Evolutionary conservation across 2,329 filamentous ascomycete species (phyloP).

Genomic region (Arthroderma sp.): DNA sequence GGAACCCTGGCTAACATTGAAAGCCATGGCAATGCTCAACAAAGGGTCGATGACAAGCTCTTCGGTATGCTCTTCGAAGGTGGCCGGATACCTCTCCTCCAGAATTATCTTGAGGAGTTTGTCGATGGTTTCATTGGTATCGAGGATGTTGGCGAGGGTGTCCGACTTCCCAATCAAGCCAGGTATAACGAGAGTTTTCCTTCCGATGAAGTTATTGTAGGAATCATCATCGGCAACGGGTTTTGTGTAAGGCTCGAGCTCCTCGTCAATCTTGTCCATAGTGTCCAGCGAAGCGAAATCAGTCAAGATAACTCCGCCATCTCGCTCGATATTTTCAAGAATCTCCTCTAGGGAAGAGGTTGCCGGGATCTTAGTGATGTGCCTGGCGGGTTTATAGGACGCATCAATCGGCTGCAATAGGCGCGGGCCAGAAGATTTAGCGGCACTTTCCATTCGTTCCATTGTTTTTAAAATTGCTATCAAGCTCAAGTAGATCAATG

Average conservation of each 20-base stretch:
- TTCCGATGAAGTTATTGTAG: conserved; percentile 1
- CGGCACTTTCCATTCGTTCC: neutral
- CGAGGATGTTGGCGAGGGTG: conserved; percentile 1
- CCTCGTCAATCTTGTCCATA: conserved; percentile 1
- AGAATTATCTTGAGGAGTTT: neutral
- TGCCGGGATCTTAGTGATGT: neutral
- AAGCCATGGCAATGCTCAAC: conserved; percentile 1
- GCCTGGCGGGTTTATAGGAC: neutral
- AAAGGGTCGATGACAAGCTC: conserved; percentile 1
- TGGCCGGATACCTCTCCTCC: conserved; percentile 1
- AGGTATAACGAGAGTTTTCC: neutral
- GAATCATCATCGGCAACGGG: neutral
- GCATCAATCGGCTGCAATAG: neutral
- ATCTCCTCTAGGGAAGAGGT: conserved; percentile 1
- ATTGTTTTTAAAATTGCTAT: neutral
- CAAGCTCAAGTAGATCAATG: neutral
- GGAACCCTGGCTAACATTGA: neutral
- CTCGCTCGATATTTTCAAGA: neutral
- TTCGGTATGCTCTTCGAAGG: conserved; percentile 1
- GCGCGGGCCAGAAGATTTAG: neutral
- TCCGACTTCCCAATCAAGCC: conserved; percentile 1
- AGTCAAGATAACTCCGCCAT: conserved; percentile 1
- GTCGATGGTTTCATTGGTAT: conserved; percentile 1
- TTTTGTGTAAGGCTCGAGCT: conserved; percentile 1
- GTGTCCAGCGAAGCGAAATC: conserved; percentile 1